phyloP scores from a whole-genome alignment of 2,329 filamentous ascomycete genomes.

The Xylaria sp. region DNA sequence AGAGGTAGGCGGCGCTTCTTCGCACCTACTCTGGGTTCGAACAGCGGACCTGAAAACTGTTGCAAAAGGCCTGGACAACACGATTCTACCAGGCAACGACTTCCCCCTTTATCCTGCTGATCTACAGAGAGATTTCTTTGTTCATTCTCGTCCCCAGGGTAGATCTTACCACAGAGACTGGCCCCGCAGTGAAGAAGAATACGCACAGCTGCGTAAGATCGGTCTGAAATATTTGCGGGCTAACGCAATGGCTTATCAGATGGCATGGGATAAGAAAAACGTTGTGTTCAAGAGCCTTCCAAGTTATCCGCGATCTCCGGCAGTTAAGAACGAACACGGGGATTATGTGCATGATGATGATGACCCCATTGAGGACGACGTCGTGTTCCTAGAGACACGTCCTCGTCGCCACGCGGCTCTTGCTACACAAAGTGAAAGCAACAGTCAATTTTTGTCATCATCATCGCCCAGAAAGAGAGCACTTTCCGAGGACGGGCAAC shows the following conservation, averaged over 20 bases:
- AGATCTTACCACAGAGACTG: background rate
- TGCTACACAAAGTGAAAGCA: background rate
- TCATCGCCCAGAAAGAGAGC: background rate
- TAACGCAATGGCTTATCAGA: background rate
- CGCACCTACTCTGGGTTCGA: too few species aligned
- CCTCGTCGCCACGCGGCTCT: background rate
- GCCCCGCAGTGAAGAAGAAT: background rate
- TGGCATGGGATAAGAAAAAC: background rate
- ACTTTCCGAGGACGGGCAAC: too few species aligned
- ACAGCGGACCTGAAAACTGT: too few species aligned
- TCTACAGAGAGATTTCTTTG: background rate
- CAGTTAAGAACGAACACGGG: background rate
- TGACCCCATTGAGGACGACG: background rate
- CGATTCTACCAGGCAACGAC: background rate
- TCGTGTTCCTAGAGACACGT: background rate
- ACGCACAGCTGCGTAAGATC: background rate
- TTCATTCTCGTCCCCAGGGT: background rate
- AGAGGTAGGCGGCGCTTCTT: background rate
- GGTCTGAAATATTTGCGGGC: conserved; percentile 4
- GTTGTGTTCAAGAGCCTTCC: background rate
- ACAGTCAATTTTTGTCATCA: background rate
- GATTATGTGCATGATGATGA: background rate
- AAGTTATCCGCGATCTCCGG: background rate
- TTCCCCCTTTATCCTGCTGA: background rate
- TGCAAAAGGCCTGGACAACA: too few species aligned